Percentiles rank a stretch among this genome's conserved stretches.
Evolutionary conservation across 441 rosid genomes (phyloP).

Genomic region (Syzygium syzygioides): DNA sequence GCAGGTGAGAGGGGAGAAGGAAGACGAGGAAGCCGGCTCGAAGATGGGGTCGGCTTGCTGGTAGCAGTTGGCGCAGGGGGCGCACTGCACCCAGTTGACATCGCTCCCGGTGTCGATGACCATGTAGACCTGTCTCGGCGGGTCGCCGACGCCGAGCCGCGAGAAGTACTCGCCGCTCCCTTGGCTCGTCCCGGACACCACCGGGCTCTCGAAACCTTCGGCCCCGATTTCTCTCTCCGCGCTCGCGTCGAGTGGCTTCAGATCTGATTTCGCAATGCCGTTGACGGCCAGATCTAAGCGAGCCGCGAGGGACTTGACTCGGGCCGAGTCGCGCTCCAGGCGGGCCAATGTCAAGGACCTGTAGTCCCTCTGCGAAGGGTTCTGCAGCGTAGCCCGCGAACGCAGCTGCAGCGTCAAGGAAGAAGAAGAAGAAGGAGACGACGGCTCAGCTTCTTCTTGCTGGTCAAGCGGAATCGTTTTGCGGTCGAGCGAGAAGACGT

Average conservation of each 20-base stretch:
- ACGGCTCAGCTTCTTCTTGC: background rate
- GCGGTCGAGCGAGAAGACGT: background rate
- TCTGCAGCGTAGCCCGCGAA: conserved; percentile 36
- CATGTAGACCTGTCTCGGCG: conserved; percentile 49
- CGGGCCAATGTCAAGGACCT: conserved; percentile 53
- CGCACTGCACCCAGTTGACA: conserved; percentile 59
- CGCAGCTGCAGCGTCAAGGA: conserved; percentile 37
- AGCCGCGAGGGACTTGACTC: conserved; percentile 43
- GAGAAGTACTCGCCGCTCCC: conserved; percentile 77
- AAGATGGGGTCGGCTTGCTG: conserved; percentile 60
- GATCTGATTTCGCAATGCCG: conserved; percentile 30
- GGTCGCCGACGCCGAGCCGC: conserved; percentile 51
- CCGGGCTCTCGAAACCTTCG: conserved; percentile 41
- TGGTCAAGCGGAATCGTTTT: background rate
- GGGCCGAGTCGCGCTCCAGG: conserved; percentile 61
- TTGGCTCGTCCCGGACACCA: conserved; percentile 52
- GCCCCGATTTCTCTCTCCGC: conserved; percentile 12
- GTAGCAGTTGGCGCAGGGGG: conserved; percentile 62
- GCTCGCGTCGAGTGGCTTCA: conserved; percentile 22
- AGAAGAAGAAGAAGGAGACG: conserved; percentile 14
- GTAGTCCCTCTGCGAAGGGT: conserved; percentile 41
- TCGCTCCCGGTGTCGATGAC: conserved; percentile 31
- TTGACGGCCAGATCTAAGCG: conserved; percentile 45
- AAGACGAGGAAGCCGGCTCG: conserved; percentile 48
- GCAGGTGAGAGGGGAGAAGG: conserved; percentile 45